Base-by-base conservation (phyloP, 1,284 basidiomycete genomes). In the Neolentinus lepideus region DNA sequence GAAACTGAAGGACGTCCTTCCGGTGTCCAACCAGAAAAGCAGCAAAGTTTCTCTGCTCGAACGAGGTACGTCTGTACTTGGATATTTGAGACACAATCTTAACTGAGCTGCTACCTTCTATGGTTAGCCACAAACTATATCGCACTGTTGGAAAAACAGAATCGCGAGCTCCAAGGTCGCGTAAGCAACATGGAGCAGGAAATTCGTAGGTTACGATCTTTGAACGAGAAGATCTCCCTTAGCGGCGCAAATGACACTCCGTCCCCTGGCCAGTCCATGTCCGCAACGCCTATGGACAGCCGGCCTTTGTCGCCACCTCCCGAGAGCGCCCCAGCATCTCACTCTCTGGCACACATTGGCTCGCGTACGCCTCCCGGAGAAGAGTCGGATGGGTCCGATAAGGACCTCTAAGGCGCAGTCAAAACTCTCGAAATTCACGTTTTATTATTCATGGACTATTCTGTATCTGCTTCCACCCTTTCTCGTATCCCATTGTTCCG, bases 21-120 rank as follows among this genome's bases (percentile, higher is more conserved):
- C 92, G 1, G 78, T 85, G 50, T 89, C 88, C 14, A 92, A 90
- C 70, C 90, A 93, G 75, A 90, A 92, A 72, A 85, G 85, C 66
- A 91, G 88, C 74, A 94, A 94, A 69, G 87, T 91, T n/a, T 88
- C 84, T 27, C 71, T 94, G 54, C 75, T 94, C 56, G 92, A 94
- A 71, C 79, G 92, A 77, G 90, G 90, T 92, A 64, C 59, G 80
- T 69, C 45, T 54, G 21, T 35, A 58, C 3, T 43, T 9, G 24
- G 47, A 38, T 24, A 26, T 25, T 56, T 14, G 38, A 24, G n/a
- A 21, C 45, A 59, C 50, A 45, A 16, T 8, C 22, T 50, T 22
- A 50, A 24, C 35, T 54, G 36, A 29, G 26, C 6, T 3, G 9
- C 10, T 35, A 31, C 27, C 27, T 46, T 25, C 52, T 51, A 33